A percentile compares a stretch with the other conserved stretches of the same genome.
Evolutionary conservation across 306 rosid species (phyloP).

Genomic region (Fragaria vesca): DNA sequence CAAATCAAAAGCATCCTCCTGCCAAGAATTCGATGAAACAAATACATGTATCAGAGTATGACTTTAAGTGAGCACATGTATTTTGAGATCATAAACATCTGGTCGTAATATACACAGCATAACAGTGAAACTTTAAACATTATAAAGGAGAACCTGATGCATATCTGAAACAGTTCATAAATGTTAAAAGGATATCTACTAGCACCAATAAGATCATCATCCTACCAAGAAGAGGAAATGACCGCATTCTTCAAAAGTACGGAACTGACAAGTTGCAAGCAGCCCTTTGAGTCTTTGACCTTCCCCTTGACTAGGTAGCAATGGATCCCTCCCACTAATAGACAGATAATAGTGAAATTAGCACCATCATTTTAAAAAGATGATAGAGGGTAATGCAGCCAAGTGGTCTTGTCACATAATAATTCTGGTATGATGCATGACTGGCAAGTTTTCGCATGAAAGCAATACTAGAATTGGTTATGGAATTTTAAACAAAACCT

Average conservation of each 20-base stretch:
- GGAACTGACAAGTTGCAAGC: constrained; percentile 55
- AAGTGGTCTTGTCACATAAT: not conserved
- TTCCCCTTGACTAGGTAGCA: constrained; percentile 71
- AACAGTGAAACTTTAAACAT: not conserved
- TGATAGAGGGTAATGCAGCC: constrained; percentile 15
- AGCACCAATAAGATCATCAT: constrained; percentile 8
- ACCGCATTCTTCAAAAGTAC: constrained; percentile 58
- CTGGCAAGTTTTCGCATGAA: not conserved
- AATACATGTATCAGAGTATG: not conserved
- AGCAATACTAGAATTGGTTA: not conserved
- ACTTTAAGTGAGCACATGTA: not conserved
- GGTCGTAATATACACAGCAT: not conserved
- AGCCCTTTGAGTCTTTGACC: constrained; percentile 48
- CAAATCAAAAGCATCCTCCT: constrained; percentile 73
- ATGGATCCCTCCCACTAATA: constrained; percentile 65
- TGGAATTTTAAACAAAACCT: constrained; percentile 41
- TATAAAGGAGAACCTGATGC: not conserved
- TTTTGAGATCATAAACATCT: not conserved
- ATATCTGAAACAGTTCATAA: not conserved
- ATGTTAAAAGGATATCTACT: not conserved
- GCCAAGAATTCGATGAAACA: constrained; percentile 26
- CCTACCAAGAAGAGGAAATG: constrained; percentile 86
- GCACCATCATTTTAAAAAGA: constrained; percentile 22
- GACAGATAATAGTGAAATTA: constrained; percentile 31
- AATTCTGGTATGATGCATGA: not conserved